phyloP scores from a whole-genome alignment of 116 monocot species.

The Posidonia oceanica region DNA sequence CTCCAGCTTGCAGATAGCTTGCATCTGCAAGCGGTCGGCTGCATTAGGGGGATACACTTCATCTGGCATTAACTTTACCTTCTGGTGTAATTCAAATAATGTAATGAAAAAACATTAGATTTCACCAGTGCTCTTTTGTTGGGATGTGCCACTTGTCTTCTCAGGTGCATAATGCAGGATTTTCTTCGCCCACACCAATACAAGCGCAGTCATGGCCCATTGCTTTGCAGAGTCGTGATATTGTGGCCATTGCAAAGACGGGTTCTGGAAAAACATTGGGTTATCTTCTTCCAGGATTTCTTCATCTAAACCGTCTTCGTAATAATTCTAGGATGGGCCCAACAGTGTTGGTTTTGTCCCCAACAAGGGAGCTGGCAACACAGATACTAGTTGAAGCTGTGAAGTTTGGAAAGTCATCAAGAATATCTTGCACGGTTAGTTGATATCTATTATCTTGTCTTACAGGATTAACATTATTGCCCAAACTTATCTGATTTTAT shows the following conservation, averaged over 20 bases:
- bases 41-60: slow-evolving; percentile 19
- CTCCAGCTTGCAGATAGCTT: slow-evolving; percentile 37
- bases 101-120: slow-evolving; percentile 6
- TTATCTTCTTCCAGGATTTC: slow-evolving; percentile 89
- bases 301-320: slow-evolving; percentile 54
- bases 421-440: slow-evolving; percentile 77
- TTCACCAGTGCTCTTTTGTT: not conserved
- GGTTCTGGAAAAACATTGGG: slow-evolving; percentile 95
- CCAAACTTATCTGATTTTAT: not conserved
- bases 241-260: slow-evolving; percentile 94
- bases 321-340: slow-evolving; percentile 69
- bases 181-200: slow-evolving; percentile 77
- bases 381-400: slow-evolving; percentile 80
- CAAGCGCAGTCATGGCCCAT: slow-evolving; percentile 96
- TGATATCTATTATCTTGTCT: not conserved
- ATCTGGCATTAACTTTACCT: slow-evolving; percentile 28
- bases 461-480: no score
- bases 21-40: slow-evolving; percentile 47
- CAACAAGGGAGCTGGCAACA: slow-evolving; percentile 96
- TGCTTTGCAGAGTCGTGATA: slow-evolving; percentile 63
- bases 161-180: slow-evolving; percentile 81
- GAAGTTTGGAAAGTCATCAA: slow-evolving; percentile 79
- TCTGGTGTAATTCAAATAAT: slow-evolving; percentile 10
- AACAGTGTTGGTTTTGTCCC: slow-evolving; percentile 75
- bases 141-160: slow-evolving; percentile 10